These are phyloP conservation scores for Leptographium flavum DNA, from an alignment of 2,329 filamentous ascomycete genomes.

Conservation along the genomic window DNA sequence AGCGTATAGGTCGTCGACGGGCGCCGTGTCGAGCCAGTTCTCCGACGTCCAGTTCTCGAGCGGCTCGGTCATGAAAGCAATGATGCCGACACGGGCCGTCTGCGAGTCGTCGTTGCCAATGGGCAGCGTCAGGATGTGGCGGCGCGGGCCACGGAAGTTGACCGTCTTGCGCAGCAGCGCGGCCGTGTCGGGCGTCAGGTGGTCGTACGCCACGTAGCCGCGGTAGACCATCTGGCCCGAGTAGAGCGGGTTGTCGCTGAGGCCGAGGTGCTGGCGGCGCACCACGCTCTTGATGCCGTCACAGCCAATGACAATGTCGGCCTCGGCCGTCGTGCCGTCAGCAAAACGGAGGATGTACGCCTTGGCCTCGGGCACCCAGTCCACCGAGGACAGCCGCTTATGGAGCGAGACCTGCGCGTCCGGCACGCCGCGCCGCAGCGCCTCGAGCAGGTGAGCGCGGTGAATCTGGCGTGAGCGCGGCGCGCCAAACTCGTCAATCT, in stretches of 20 bases:
- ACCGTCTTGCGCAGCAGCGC: conserved; percentile 43
- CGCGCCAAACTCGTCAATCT: conserved; percentile 9
- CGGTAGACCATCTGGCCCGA: conserved; percentile 48
- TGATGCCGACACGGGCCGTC: conserved; percentile 17
- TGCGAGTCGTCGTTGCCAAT: conserved; percentile 21
- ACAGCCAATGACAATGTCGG: conserved; percentile 38
- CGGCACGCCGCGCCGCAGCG: conserved; percentile 3
- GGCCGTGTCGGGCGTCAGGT: conserved; percentile 7
- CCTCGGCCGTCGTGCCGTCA: conserved; percentile 15
- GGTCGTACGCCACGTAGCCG: conserved; percentile 18
- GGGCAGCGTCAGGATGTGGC: conserved; percentile 23
- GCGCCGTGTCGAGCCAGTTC: conserved; percentile 19
- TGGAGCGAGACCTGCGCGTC: conserved; percentile 3
- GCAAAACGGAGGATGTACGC: conserved; percentile 13
- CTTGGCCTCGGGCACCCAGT: not conserved
- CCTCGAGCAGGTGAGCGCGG: conserved; percentile 8
- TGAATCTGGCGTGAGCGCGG: conserved; percentile 10
- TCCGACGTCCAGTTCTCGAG: conserved; percentile 7
- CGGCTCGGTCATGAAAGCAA: conserved; percentile 16
- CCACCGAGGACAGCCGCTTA: conserved; percentile 4
- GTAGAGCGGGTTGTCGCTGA: conserved; percentile 31
- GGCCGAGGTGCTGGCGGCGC: conserved; percentile 26
- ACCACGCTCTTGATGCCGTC: conserved; percentile 49
- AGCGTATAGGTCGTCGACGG: conserved; percentile 24
- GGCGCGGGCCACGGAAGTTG: conserved; percentile 25